A percentile compares a stretch with the other conserved stretches of the same genome.
phyloP scores from a whole-genome alignment of 192 early-diverging fungal genomes.

The Backusella luteola region DNA sequence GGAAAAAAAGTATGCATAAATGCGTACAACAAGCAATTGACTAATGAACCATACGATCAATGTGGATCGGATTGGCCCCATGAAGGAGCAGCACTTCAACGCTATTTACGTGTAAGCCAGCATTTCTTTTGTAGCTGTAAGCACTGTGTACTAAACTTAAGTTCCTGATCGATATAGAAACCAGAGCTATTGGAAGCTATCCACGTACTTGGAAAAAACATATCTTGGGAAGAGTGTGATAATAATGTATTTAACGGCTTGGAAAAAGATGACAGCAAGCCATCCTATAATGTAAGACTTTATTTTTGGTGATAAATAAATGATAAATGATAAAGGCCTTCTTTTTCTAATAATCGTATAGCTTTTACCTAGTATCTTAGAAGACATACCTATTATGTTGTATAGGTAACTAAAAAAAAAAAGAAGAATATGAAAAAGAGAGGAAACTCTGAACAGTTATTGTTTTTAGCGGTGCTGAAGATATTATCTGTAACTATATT shows the following conservation, averaged over 20 bases:
- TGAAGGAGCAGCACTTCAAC: slow-evolving; percentile 43
- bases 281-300: slow-evolving; percentile 55
- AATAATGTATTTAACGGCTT: slow-evolving; percentile 43
- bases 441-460: not conserved
- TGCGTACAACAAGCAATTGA: slow-evolving; percentile 55
- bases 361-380: slow-evolving; percentile 63
- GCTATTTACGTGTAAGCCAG: slow-evolving; percentile 50
- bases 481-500: slow-evolving; percentile 79
- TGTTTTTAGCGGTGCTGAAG: slow-evolving; percentile 65
- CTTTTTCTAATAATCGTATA: slow-evolving; percentile 20
- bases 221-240: slow-evolving; percentile 68
- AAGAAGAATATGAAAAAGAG: not conserved
- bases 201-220: slow-evolving; percentile 43
- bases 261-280: slow-evolving; percentile 46
- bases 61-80: slow-evolving; percentile 59
- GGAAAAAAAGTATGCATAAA: slow-evolving; percentile 45
- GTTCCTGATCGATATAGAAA: slow-evolving; percentile 25
- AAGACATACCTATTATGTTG: slow-evolving; percentile 53
- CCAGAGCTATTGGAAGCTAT: slow-evolving; percentile 53
- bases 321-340: not conserved
- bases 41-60: slow-evolving; percentile 36
- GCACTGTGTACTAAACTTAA: not conserved
- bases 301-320: not conserved
- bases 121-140: not conserved
- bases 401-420: slow-evolving; percentile 53